These are phyloP conservation scores for Nepenthes mirabilis DNA, from an alignment of 148 eudicot genomes.

Conservation along the genomic window DNA sequence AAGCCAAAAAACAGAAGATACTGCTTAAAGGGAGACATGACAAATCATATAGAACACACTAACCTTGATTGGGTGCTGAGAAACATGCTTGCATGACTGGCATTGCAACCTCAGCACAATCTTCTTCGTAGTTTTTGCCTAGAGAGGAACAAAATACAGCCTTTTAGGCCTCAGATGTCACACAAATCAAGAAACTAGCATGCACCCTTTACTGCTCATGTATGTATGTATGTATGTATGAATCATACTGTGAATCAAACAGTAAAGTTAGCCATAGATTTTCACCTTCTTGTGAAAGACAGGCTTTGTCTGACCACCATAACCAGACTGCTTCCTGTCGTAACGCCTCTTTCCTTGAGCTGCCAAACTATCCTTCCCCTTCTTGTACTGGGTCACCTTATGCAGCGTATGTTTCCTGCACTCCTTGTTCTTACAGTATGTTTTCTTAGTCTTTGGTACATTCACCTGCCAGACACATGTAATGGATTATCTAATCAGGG, in stretches of 20 bases:
- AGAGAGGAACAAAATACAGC: neutral
- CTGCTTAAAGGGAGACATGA: too few species aligned
- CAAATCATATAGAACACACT: neutral
- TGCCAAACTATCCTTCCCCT: conserved; percentile 83
- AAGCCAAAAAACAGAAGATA: neutral
- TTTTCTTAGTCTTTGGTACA: conserved; percentile 77
- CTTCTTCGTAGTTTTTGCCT: conserved; percentile 86
- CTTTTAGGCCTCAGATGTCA: neutral
- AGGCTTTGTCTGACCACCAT: conserved; percentile 89
- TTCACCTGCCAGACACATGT: conserved; percentile 40
- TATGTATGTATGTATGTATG: too few species aligned
- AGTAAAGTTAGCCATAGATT: too few species aligned
- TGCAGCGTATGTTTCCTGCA: conserved; percentile 75
- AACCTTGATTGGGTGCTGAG: conserved; percentile 79
- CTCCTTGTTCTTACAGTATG: conserved; percentile 74
- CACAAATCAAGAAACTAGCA: too few species aligned
- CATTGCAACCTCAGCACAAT: conserved; percentile 78
- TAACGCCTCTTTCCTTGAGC: conserved; percentile 82
- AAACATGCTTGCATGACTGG: conserved; percentile 79
- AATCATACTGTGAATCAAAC: too few species aligned
- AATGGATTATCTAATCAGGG: neutral
- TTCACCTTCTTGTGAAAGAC: conserved; percentile 82
- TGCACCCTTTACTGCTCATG: too few species aligned
- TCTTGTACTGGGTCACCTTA: conserved; percentile 85
- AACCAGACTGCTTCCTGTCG: conserved; percentile 74